These are phyloP conservation scores for Bifiguratus adelaidae DNA, from an alignment of 192 early-diverging fungal species.

Conservation along the genomic window DNA sequence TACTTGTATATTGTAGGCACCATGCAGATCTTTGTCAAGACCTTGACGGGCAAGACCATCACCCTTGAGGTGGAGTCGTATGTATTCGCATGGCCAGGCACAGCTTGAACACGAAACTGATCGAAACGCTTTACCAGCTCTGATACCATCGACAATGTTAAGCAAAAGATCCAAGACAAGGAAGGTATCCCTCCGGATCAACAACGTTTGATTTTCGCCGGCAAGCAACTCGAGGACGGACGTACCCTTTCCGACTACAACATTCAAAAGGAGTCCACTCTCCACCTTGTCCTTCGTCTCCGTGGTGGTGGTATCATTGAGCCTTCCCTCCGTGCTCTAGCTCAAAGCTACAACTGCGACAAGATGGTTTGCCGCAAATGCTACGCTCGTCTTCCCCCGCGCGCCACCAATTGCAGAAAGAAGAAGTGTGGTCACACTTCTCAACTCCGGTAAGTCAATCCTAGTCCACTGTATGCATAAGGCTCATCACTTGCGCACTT, in stretches of 20 bases:
- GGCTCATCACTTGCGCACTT: too few species aligned
- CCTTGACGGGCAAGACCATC: slow-evolving; percentile 49
- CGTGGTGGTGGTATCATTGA: slow-evolving; percentile 96
- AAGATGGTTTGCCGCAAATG: slow-evolving; percentile 99
- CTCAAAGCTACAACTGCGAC: slow-evolving; percentile 99
- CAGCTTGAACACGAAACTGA: too few species aligned
- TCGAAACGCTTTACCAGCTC: too few species aligned
- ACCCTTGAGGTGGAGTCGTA: slow-evolving; percentile 47
- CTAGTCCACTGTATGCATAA: too few species aligned
- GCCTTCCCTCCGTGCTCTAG: slow-evolving; percentile 95
- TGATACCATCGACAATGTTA: slow-evolving; percentile 73
- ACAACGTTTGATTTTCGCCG: slow-evolving; percentile 99
- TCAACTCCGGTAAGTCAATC: too few species aligned
- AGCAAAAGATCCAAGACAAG: slow-evolving; percentile 74
- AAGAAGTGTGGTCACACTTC: slow-evolving; percentile 99
- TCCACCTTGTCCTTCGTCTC: slow-evolving; percentile 93
- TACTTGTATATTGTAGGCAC: too few species aligned
- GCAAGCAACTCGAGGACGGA: slow-evolving; percentile 99
- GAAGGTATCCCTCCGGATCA: slow-evolving; percentile 97
- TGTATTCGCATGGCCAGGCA: too few species aligned
- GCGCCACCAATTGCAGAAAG: slow-evolving; percentile 99
- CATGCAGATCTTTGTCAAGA: slow-evolving; percentile 57
- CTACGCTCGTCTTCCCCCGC: slow-evolving; percentile 98
- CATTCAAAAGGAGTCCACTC: slow-evolving; percentile 99
- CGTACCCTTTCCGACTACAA: slow-evolving; percentile 98